Evolutionary conservation across 75 land plant species (phyloP).

Genomic region (Pinus albicaulis): DNA sequence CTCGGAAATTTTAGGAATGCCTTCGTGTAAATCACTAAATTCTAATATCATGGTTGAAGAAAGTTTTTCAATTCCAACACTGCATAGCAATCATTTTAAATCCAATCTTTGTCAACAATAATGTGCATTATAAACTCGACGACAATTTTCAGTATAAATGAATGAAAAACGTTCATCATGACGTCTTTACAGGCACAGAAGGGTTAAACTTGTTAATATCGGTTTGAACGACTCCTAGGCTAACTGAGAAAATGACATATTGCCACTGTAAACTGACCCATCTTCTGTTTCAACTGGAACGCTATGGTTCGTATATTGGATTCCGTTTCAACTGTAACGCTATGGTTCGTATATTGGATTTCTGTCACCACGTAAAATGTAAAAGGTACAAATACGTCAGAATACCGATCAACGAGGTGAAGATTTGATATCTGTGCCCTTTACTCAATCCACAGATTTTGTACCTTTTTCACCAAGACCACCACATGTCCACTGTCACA

Average conservation of each 20-base stretch:
- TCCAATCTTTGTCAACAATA: no score
- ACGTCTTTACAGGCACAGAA: conserved; percentile 56
- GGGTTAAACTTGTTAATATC: conserved; percentile 62
- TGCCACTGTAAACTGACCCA: conserved; percentile 50
- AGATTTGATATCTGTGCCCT: neutral
- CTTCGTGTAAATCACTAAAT: no score
- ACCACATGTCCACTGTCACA: conserved; percentile 38
- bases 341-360: conserved; percentile 28
- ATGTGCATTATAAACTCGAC: no score
- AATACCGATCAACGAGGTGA: neutral
- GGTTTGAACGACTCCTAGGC: conserved; percentile 73
- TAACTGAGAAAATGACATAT: conserved; percentile 65
- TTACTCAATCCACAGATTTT: neutral
- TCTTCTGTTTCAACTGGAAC: conserved; percentile 70
- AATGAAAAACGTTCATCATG: neutral
- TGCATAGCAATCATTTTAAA: no score
- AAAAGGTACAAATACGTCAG: neutral
- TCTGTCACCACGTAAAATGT: conserved; percentile 55
- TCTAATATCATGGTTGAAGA: no score
- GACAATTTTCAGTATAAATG: neutral
- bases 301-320: conserved; percentile 34
- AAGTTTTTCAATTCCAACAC: no score
- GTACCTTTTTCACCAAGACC: conserved; percentile 46
- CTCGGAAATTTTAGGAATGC: no score
- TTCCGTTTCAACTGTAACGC: conserved; percentile 46